phyloP scores from a whole-genome alignment of 1,284 basidiomycete genomes.

The Boletellus dicymbophilus region DNA sequence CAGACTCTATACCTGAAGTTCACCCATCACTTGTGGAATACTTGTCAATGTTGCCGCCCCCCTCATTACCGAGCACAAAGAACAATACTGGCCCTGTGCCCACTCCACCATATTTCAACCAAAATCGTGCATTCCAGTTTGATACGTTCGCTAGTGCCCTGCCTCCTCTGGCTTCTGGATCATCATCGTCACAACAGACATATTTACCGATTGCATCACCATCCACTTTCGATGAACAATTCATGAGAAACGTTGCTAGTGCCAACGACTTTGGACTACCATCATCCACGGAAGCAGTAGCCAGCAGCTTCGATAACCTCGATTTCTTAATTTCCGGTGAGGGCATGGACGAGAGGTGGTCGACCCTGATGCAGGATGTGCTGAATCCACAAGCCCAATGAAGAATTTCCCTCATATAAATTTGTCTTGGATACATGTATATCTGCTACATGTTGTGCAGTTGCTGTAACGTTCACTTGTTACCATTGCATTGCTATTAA shows the following conservation, averaged over 20 bases:
- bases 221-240: constrained; percentile 20
- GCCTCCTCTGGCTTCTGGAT: constrained; percentile 9
- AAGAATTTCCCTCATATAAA: background rate
- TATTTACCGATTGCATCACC: constrained; percentile 10
- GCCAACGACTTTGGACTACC: constrained; percentile 14
- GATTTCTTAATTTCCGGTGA: constrained; percentile 52
- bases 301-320: constrained; percentile 24
- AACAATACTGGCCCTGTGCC: constrained; percentile 2
- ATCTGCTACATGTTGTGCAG: background rate
- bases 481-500: constrained; percentile 18
- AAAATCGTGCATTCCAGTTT: constrained; percentile 11
- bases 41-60: constrained; percentile 39
- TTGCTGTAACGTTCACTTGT: background rate
- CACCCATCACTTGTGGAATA: constrained; percentile 58
- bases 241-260: constrained; percentile 18
- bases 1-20: constrained; percentile 45
- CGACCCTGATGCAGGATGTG: constrained; percentile 53
- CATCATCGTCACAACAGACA: constrained; percentile 9
- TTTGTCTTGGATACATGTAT: background rate
- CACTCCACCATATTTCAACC: constrained; percentile 17
- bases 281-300: background rate
- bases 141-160: constrained; percentile 2
- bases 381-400: constrained; percentile 31
- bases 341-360: constrained; percentile 58
- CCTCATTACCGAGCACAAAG: constrained; percentile 19